phyloP scores from a whole-genome alignment of 2,329 filamentous ascomycete genomes.

The Lachnellula occidentalis region DNA sequence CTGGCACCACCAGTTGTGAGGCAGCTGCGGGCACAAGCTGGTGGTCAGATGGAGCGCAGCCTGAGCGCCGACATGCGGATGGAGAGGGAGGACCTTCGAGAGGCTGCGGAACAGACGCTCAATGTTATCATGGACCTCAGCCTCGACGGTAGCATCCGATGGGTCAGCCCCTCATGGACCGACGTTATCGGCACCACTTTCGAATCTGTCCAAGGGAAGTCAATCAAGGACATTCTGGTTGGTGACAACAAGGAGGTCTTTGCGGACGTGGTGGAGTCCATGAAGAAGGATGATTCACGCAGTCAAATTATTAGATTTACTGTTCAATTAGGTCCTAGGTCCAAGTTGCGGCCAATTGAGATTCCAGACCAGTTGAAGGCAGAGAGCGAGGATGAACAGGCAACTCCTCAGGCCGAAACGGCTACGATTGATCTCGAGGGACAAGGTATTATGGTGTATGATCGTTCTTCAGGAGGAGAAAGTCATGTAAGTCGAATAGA shows the following conservation, averaged over 20 bases:
- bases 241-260: constrained; percentile 76
- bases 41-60: constrained; percentile 52
- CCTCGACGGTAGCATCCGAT: constrained; percentile 83
- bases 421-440: constrained; percentile 77
- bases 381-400: constrained; percentile 27
- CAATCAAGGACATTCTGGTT: constrained; percentile 75
- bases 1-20: constrained; percentile 30
- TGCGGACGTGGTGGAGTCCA: constrained; percentile 74
- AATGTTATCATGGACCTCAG: constrained; percentile 95
- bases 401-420: constrained; percentile 34
- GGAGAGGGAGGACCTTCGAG: constrained; percentile 87
- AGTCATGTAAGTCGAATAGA: constrained; percentile 67
- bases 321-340: constrained; percentile 63
- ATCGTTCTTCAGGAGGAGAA: constrained; percentile 76
- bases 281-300: constrained; percentile 87
- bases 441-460: constrained; percentile 97
- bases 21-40: constrained; percentile 27
- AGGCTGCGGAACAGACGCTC: constrained; percentile 91
- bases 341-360: constrained; percentile 50
- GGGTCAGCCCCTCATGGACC: constrained; percentile 94
- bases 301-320: constrained; percentile 86
- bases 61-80: constrained; percentile 87
- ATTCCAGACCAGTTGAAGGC: constrained; percentile 25
- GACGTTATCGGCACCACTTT: constrained; percentile 81
- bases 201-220: constrained; percentile 66